Evolutionary conservation across 768 basidiomycete species (phyloP).

Genomic region (Hemileccinum impolitum): DNA sequence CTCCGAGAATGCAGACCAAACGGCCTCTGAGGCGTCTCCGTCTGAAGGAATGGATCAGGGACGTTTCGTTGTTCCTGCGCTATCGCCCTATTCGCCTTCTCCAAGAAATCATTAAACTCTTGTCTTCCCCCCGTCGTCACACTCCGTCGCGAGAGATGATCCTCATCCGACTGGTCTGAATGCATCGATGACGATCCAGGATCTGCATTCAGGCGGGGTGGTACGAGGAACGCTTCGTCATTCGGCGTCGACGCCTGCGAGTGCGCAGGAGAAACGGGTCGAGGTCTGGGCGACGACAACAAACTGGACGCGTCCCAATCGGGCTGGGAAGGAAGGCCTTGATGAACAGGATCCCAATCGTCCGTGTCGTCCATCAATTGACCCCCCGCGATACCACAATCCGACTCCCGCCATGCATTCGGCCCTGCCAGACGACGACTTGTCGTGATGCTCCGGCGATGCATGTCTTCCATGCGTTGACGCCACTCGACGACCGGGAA

Average conservation of each 20-base stretch:
- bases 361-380: slow-evolving; percentile 62
- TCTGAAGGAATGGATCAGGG: slow-evolving; percentile 78
- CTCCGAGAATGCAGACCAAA: slow-evolving; percentile 80
- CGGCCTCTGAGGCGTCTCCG: slow-evolving; percentile 65
- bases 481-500: slow-evolving; percentile 99
- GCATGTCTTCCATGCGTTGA: slow-evolving; percentile 93
- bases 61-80: slow-evolving; percentile 73
- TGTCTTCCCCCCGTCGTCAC: slow-evolving; percentile 28
- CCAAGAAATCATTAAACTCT: slow-evolving; percentile 76
- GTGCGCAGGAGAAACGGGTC: slow-evolving; percentile 56
- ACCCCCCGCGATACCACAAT: slow-evolving; percentile 46
- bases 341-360: slow-evolving; percentile 75
- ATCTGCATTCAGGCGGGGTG: slow-evolving; percentile 31
- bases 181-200: slow-evolving; percentile 22
- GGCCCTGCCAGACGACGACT: slow-evolving; percentile 67
- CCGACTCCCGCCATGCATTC: slow-evolving; percentile 76
- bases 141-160: slow-evolving; percentile 46
- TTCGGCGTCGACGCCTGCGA: slow-evolving; percentile 57
- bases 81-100: slow-evolving; percentile 80
- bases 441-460: slow-evolving; percentile 72
- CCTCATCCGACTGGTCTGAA: slow-evolving; percentile 62
- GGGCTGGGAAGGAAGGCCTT: slow-evolving; percentile 64
- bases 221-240: slow-evolving; percentile 39
- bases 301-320: slow-evolving; percentile 72
- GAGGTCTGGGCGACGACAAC: slow-evolving; percentile 37